These are phyloP conservation scores for Kregervanrija fluxuum DNA, from an alignment of 805 yeast species.

Conservation along the genomic window DNA sequence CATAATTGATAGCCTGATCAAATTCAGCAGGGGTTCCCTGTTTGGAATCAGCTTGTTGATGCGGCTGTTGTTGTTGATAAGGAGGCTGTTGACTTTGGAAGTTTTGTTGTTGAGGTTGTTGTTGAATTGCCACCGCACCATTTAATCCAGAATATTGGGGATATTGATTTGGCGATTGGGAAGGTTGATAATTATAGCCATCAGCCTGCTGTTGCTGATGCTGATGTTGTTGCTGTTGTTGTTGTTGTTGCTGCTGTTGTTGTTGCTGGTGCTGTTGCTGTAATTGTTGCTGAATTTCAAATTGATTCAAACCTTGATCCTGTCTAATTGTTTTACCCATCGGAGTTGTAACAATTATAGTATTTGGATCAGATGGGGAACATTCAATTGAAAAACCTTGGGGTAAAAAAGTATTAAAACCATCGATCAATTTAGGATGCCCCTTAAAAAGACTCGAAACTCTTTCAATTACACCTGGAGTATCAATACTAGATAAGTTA, in stretches of 20 bases:
- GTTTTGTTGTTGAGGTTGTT: conserved; percentile 1
- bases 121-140: background rate
- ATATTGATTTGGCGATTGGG: too few relatives aligned
- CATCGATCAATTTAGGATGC: conserved; percentile 89
- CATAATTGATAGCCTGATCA: conserved; percentile 94
- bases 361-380: conserved; percentile 86
- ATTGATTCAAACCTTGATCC: conserved; percentile 32
- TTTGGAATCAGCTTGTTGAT: conserved; percentile 18
- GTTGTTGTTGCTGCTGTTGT: conserved; percentile 9
- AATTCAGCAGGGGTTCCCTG: conserved; percentile 77
- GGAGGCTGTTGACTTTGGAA: background rate
- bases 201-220: conserved; percentile 13
- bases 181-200: conserved; percentile 2
- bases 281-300: background rate
- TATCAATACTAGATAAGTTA: conserved; percentile 54
- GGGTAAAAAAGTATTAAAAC: conserved; percentile 95
- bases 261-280: conserved; percentile 22
- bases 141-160: too few relatives aligned
- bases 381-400: conserved; percentile 95
- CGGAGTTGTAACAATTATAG: conserved; percentile 93
- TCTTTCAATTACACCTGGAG: conserved; percentile 97
- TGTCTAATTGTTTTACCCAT: conserved; percentile 77
- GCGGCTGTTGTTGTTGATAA: conserved; percentile 5
- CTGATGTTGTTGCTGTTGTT: conserved; percentile 6
- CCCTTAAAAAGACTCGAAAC: conserved; percentile 89